Conservation (phyloP, 768 basidiomycete species). For the Mycena olivaceomarginata region DNA sequence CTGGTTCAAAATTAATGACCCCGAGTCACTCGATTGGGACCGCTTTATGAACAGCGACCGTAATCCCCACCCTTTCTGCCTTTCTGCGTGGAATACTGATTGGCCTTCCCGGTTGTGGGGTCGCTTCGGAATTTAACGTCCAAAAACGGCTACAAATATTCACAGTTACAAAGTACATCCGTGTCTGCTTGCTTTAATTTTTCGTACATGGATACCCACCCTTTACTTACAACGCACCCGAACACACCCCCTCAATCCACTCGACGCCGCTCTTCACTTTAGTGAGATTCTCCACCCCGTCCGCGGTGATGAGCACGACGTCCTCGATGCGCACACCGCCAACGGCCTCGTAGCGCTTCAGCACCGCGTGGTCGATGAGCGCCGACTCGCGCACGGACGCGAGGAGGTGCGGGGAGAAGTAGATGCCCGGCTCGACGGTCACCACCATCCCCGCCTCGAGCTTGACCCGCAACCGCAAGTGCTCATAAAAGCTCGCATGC, state of each 20-base stretch:
- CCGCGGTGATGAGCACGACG: constrained; percentile 85
- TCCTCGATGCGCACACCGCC: constrained; percentile 98
- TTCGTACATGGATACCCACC: neutral
- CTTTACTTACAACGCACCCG: constrained; percentile 67
- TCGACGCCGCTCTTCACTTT: constrained; percentile 88
- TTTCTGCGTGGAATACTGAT: no score
- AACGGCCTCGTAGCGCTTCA: constrained; percentile 85
- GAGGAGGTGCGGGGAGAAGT: constrained; percentile 90
- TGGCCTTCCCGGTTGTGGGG: no score
- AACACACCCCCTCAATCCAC: constrained; percentile 90
- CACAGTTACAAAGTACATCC: no score
- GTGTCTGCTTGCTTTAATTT: neutral
- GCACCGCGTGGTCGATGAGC: constrained; percentile 81
- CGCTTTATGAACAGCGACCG: no score
- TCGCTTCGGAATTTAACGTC: no score
- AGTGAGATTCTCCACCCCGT: constrained; percentile 90
- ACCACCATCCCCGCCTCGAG: constrained; percentile 90
- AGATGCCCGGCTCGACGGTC: constrained; percentile 94
- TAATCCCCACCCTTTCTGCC: no score
- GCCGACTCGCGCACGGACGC: constrained; percentile 76
- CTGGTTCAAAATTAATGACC: no score
- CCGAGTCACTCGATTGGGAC: no score
- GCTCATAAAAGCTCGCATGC: constrained; percentile 84
- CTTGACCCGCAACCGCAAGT: constrained; percentile 86
- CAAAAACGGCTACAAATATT: no score